Conservation (phyloP, 2,329 filamentous ascomycete species). For the Diplocarpon mali region DNA sequence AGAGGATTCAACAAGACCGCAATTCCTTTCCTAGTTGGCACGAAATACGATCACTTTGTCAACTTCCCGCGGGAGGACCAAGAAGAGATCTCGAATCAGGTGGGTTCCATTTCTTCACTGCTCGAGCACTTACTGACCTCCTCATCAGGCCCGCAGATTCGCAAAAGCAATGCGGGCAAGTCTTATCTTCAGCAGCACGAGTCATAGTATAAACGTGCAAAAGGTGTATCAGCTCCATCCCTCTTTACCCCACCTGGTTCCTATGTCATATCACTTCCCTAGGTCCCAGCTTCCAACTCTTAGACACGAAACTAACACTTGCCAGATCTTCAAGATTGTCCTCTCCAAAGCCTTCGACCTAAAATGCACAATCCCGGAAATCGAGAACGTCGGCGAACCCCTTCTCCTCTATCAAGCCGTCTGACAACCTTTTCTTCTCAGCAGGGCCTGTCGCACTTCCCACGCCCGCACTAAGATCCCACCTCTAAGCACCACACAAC, state of each 20-base stretch:
- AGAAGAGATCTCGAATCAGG: constrained; percentile 96
- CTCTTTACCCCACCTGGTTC: not conserved
- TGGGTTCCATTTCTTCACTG: constrained; percentile 30
- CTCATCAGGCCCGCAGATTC: constrained; percentile 73
- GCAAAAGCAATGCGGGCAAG: constrained; percentile 97
- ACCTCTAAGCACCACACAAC: not conserved
- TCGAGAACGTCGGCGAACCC: constrained; percentile 95
- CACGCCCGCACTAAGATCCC: not conserved
- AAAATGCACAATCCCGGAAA: constrained; percentile 97
- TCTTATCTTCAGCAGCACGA: constrained; percentile 96
- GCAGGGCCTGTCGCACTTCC: not conserved
- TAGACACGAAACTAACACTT: constrained; percentile 2
- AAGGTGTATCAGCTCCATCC: constrained; percentile 51
- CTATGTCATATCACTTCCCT: not conserved
- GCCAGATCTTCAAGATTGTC: constrained; percentile 97
- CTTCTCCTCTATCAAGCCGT: constrained; percentile 75
- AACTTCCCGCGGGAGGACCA: constrained; percentile 97
- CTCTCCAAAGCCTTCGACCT: constrained; percentile 97
- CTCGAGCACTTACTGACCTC: constrained; percentile 1
- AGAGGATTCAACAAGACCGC: constrained; percentile 99
- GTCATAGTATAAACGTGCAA: constrained; percentile 98
- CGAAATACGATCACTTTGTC: constrained; percentile 98
- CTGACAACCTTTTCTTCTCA: constrained; percentile 9
- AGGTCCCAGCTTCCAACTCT: not conserved
- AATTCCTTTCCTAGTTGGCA: constrained; percentile 95